Percentiles rank a stretch among this genome's conserved stretches.
Conservation (phyloP, 2,329 filamentous ascomycete species). For the Nannizziopsis arthrosporioides region DNA sequence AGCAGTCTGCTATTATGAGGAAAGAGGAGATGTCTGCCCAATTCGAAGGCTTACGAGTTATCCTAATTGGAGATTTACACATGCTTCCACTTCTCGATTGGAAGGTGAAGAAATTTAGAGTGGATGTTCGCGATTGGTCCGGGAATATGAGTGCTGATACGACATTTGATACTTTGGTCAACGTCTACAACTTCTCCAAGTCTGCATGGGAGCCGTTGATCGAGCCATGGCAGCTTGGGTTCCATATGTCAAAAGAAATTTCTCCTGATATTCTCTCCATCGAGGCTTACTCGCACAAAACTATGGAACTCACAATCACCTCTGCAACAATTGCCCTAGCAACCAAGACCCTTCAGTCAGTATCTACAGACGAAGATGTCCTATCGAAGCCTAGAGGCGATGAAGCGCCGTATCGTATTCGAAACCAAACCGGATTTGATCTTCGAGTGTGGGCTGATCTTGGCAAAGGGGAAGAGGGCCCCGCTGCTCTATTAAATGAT, state of each 20-base stretch:
- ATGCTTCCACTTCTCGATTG: slow-evolving; percentile 91
- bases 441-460: slow-evolving; percentile 72
- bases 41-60: slow-evolving; percentile 77
- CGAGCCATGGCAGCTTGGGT: slow-evolving; percentile 90
- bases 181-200: slow-evolving; percentile 98
- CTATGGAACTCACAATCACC: slow-evolving; percentile 82
- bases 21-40: slow-evolving; percentile 75
- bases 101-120: slow-evolving; percentile 79
- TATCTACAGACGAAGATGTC: slow-evolving; percentile 79
- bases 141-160: slow-evolving; percentile 75
- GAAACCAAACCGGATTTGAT: slow-evolving; percentile 92
- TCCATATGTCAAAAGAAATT: slow-evolving; percentile 71
- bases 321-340: slow-evolving; percentile 86
- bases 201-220: slow-evolving; percentile 95
- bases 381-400: slow-evolving; percentile 82
- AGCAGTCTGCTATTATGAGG: slow-evolving; percentile 45
- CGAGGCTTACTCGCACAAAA: slow-evolving; percentile 78
- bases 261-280: slow-evolving; percentile 66
- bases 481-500: slow-evolving; percentile 67
- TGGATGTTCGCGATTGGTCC: slow-evolving; percentile 84
- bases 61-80: slow-evolving; percentile 89
- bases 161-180: slow-evolving; percentile 85
- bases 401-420: slow-evolving; percentile 84
- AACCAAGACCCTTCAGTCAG: slow-evolving; percentile 84
- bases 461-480: slow-evolving; percentile 52